A percentile compares a stretch with the other conserved stretches of the same genome.
Conservation (phyloP, 2,329 filamentous ascomycete species). For the Aureobasidium subglaciale region DNA sequence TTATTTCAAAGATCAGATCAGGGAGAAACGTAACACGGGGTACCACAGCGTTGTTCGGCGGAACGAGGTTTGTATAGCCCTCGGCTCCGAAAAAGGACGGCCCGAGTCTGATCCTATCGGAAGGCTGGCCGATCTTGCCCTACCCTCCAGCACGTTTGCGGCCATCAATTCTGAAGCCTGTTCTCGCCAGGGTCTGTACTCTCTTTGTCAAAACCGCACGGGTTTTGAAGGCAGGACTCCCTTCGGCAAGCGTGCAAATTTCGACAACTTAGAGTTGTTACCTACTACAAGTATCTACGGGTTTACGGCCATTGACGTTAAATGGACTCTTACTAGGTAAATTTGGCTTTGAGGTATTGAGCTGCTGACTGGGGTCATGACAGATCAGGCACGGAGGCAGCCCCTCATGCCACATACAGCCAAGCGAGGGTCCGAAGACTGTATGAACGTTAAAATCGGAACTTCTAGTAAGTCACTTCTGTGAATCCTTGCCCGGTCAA, state of each 20-base stretch:
- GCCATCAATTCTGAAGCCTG: not conserved
- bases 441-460: conserved; percentile 8
- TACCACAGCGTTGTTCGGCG: not conserved
- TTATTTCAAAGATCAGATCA: not conserved
- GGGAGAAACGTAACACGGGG: not conserved
- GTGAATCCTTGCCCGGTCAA: not conserved
- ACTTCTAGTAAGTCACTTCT: not conserved
- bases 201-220: not conserved
- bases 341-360: not conserved
- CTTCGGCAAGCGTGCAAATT: not conserved
- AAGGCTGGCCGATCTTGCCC: not conserved
- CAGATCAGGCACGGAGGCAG: not conserved
- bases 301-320: no score
- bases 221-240: not conserved
- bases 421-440: not conserved
- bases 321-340: not conserved
- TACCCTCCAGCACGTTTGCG: not conserved
- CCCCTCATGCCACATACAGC: not conserved
- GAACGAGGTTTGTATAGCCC: not conserved
- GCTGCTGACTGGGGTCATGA: not conserved
- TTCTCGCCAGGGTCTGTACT: not conserved
- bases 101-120: conserved; percentile 9
- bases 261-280: no score
- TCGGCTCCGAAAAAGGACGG: not conserved
- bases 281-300: no score